A percentile compares a stretch with the other conserved stretches of the same genome.
Evolutionary conservation across 495 filamentous ascomycete genomes (phyloP).

Genomic region (Hyaloscypha bicolor): DNA sequence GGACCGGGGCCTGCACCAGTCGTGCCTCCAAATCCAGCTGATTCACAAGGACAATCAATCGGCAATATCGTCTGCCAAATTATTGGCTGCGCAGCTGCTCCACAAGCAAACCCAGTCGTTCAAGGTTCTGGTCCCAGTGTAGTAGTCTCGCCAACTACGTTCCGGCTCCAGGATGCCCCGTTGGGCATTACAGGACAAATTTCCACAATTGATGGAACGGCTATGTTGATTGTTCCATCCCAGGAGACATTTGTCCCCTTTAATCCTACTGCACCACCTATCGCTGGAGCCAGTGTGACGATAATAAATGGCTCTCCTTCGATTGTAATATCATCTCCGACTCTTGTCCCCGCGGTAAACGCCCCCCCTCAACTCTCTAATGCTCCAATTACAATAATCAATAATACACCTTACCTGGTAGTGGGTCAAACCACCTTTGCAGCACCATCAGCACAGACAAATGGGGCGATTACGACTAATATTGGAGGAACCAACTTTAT

Average conservation of each 20-base stretch:
- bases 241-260: neutral
- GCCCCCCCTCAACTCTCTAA: neutral
- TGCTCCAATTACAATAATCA: neutral
- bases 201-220: neutral
- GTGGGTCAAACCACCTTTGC: neutral
- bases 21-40: no score
- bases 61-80: neutral
- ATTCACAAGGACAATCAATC: neutral
- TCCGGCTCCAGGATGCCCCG: neutral
- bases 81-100: neutral
- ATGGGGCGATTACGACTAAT: neutral
- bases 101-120: neutral
- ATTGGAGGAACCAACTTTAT: slow-evolving; percentile 14
- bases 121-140: neutral
- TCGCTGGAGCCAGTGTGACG: neutral
- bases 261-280: neutral
- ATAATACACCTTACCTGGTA: neutral
- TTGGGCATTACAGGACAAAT: neutral
- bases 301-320: neutral
- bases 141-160: neutral
- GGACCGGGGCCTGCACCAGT: no score
- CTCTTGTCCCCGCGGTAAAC: neutral
- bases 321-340: neutral
- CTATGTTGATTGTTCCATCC: neutral
- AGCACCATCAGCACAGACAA: neutral